Conservation (phyloP, 2,329 filamentous ascomycete species). For the Paraphoma sp. region DNA sequence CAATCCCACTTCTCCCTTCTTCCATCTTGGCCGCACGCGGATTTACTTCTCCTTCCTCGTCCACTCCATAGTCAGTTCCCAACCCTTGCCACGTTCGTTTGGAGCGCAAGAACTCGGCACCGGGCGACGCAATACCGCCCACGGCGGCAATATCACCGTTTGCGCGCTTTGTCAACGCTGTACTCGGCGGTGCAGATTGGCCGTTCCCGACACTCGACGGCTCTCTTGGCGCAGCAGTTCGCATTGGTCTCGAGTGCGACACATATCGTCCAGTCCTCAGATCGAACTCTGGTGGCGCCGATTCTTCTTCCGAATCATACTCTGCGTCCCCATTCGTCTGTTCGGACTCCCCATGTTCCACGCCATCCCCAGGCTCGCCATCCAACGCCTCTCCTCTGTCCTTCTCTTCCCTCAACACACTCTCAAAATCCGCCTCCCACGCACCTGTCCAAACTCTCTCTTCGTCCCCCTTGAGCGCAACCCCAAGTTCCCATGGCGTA, state of each 20-base stretch:
- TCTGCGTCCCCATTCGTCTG: constrained; percentile 37
- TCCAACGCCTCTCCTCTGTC: background rate
- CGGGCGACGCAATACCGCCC: constrained; percentile 87
- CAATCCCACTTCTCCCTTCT: constrained; percentile 85
- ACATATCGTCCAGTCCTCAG: constrained; percentile 85
- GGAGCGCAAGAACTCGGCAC: constrained; percentile 83
- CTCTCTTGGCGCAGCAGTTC: constrained; percentile 15
- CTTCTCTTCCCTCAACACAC: constrained; percentile 56
- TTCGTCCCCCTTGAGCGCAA: constrained; percentile 77
- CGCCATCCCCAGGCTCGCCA: constrained; percentile 63
- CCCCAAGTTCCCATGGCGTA: constrained; percentile 89
- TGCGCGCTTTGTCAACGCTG: constrained; percentile 67
- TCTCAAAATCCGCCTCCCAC: constrained; percentile 88
- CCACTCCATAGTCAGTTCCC: constrained; percentile 79
- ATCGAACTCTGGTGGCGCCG: constrained; percentile 85
- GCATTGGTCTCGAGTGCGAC: constrained; percentile 77
- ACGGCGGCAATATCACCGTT: constrained; percentile 79
- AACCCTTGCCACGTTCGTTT: constrained; percentile 90
- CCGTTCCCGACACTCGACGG: constrained; percentile 1
- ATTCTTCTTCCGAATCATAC: constrained; percentile 73
- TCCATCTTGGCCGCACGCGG: constrained; percentile 72
- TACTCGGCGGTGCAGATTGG: constrained; percentile 37
- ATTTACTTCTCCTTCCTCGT: constrained; percentile 60
- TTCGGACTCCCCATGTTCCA: constrained; percentile 46
- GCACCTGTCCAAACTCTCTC: constrained; percentile 83